These are phyloP conservation scores for Sechiopsis laciniata DNA, from an alignment of 306 rosid genomes.

Conservation along the genomic window DNA sequence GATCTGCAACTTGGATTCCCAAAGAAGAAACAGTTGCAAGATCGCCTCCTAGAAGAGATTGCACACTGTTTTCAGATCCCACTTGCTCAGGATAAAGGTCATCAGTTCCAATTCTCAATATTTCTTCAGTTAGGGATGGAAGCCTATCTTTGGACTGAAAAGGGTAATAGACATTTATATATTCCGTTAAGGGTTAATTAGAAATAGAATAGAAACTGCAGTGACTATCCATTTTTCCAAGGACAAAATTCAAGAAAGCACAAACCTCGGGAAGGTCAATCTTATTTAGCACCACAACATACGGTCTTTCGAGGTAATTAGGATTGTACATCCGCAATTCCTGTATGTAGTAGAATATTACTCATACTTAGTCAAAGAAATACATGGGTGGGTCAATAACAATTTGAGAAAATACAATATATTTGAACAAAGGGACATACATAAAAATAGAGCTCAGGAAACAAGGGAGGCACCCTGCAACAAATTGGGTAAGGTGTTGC, in stretches of 20 bases:
- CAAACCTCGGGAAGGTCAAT: conserved; percentile 86
- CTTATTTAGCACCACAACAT: conserved; percentile 83
- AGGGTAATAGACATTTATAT: not conserved
- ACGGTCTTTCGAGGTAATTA: conserved; percentile 82
- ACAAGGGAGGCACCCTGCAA: no score
- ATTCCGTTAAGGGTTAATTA: not conserved
- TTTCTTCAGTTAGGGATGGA: conserved; percentile 51
- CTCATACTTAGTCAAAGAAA: conserved; percentile 20
- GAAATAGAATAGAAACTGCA: not conserved
- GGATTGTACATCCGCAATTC: conserved; percentile 97
- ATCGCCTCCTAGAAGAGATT: conserved; percentile 32
- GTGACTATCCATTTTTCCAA: not conserved
- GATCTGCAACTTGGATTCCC: conserved; percentile 21
- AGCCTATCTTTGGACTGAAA: conserved; percentile 65
- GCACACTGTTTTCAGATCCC: conserved; percentile 30
- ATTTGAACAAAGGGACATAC: not conserved
- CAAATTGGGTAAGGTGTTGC: no score
- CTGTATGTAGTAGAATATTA: conserved; percentile 44
- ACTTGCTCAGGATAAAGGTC: conserved; percentile 32
- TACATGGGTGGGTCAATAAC: not conserved
- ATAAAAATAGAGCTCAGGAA: no score
- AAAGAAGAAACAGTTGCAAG: conserved; percentile 22
- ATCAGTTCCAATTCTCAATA: conserved; percentile 57
- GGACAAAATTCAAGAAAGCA: conserved; percentile 12
- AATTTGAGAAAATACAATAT: no score